Base-by-base conservation (phyloP, 169 alveolate species). In the Perkinsus chesapeaki region DNA sequence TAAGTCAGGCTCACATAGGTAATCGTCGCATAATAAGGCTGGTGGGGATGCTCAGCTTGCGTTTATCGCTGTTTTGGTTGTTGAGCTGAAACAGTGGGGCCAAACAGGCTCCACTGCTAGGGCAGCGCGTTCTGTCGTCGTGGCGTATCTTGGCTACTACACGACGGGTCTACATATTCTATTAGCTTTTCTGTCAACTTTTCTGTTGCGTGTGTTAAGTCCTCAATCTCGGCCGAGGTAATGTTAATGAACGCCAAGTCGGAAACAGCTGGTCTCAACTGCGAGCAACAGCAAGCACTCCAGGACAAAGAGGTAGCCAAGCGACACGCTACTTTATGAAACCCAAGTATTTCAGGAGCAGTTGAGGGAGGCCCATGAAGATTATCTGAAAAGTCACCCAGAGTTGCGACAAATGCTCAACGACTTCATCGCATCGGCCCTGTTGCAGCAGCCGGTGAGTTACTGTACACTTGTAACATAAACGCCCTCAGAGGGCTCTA, bases 401-500 rank as follows among this genome's bases (percentile, higher is more conserved):
- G 96, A 94, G 73, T 39, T 94, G 47, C 48, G 92, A n/a, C 94
- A 94, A 91, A 36, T 94, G 16, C 91, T 94, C 72, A 94, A 94
- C 90, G 96, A 94, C 60, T 94, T 93, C 48, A 73, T 93, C 19
- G 73, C 96, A 7, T 47, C 93, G 16, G 92, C 91, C 16, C 91
- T 94, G 48, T 92, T 93, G 39, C 93, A 94, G 48, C 94, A 94
- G 48, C 96, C 96, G 23, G 82, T 60, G 31, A 60, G 12, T 60
- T 1, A 43, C 16, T 43, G 23, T 5, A 43, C 60, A 43, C 82
- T 5, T 16, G 82, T 60, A 16, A 60, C 72, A 19, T 47, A 10
- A 47, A 60, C 82, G 82, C 82, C 23, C 82, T 16, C 23, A 5
- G 60, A 43, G 60, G 60, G 31, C n/a, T n/a, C n/a, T n/a, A n/a